Conservation (phyloP, 768 basidiomycete genomes). For the Tulasnella sp. region DNA sequence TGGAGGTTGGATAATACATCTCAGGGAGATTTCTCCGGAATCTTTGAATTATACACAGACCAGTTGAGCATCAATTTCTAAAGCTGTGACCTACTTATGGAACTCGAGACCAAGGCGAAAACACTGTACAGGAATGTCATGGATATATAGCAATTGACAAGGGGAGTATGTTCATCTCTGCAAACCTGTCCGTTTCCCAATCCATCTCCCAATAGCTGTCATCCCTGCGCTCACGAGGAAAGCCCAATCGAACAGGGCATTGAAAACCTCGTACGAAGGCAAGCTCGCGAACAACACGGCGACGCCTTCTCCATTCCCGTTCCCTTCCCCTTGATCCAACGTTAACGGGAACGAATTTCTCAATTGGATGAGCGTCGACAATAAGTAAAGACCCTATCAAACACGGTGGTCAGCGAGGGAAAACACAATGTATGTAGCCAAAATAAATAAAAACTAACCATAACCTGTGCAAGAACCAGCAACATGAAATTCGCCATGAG, state of each 20-base stretch:
- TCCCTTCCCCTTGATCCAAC: conserved; percentile 12
- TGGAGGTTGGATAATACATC: too few species aligned
- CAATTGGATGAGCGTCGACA: conserved; percentile 73
- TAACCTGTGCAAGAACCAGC: conserved; percentile 67
- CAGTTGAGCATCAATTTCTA: too few species aligned
- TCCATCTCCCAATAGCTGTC: conserved; percentile 46
- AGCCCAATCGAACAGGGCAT: conserved; percentile 60
- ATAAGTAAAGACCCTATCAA: conserved; percentile 67
- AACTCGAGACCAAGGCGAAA: too few species aligned
- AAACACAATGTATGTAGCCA: neutral
- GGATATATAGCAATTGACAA: too few species aligned
- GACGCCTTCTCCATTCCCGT: conserved; percentile 15
- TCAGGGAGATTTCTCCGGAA: too few species aligned
- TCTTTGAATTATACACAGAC: too few species aligned
- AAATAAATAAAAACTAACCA: conserved; percentile 40
- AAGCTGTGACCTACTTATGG: too few species aligned
- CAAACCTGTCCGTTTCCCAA: conserved; percentile 19
- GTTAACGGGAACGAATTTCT: conserved; percentile 59
- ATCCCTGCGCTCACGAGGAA: conserved; percentile 51
- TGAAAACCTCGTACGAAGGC: conserved; percentile 64
- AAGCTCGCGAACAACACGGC: conserved; percentile 59
- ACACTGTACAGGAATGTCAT: too few species aligned
- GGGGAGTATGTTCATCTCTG: too few species aligned
- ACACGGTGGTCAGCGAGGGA: neutral
- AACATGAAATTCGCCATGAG: conserved; percentile 68